These are phyloP conservation scores for Adansonia rubrostipa DNA, from an alignment of 441 rosid species.

Conservation along the genomic window DNA sequence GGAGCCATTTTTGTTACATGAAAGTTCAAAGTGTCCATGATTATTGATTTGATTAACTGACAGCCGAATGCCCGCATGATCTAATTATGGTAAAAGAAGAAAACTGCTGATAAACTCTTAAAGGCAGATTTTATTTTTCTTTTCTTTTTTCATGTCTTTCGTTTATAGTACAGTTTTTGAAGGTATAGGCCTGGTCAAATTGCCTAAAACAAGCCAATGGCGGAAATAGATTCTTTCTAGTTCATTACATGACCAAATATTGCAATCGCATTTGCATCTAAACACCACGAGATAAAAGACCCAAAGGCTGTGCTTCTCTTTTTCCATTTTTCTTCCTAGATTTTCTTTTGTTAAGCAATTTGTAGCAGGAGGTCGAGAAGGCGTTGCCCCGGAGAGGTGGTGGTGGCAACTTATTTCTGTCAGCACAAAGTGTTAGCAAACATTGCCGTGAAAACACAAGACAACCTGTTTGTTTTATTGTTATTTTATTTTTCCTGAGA, in stretches of 20 bases:
- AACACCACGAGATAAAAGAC: not conserved
- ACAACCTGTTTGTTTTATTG: not conserved
- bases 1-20: not conserved
- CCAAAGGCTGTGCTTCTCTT: not conserved
- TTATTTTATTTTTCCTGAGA: not conserved
- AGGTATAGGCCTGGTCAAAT: slow-evolving; percentile 22
- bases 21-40: not conserved
- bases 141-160: not conserved
- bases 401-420: slow-evolving; percentile 8
- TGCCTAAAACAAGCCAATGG: slow-evolving; percentile 23
- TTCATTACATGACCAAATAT: not conserved
- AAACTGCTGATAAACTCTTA: not conserved
- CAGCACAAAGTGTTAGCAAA: not conserved
- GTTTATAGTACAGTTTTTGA: not conserved
- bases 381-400: not conserved
- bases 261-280: not conserved
- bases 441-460: slow-evolving; percentile 2
- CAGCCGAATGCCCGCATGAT: not conserved
- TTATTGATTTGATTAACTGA: not conserved
- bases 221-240: not conserved
- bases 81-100: slow-evolving; percentile 7
- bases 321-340: not conserved
- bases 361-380: not conserved
- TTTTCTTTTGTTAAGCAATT: not conserved
- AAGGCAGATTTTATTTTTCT: not conserved